Base-by-base conservation (phyloP, 1,284 basidiomycete species). In the Heterobasidion irregulare region DNA sequence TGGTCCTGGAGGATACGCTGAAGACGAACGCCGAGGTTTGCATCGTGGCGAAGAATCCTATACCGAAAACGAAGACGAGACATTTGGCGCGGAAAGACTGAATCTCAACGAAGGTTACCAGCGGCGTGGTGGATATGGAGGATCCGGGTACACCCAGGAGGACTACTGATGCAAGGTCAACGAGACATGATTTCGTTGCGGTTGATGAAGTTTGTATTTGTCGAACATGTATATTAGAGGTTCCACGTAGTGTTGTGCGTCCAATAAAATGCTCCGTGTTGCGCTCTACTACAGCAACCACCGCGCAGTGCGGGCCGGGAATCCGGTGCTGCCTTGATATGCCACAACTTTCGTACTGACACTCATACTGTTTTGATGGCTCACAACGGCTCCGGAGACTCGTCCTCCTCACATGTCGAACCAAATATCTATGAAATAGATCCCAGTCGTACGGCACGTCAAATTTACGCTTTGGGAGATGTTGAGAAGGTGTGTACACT, bases 391-490 rank as follows among this genome's bases (percentile, higher is more conserved):
- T 36, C 35, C 1, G 32, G 35, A 36, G 49, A n/a, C n/a, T n/a
- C 35, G 2, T 33, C 16, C 12, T 50, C 35, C 33, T 35, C 34
- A 36, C 16, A 52, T 32, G 33, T 18, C 9, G 41, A 19, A 9
- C 38, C 38, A 4, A 41, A 41, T 41, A n/a, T 41, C 38, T 41
- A 41, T 41, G 46, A 47, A 8, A 16, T 47, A 16, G 87, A 80
- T n/a, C 84, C 84, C 36, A 89, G 86, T 60, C 77, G 86, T 19
- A 89, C 89, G 35, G 86, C 89, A 12, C 75, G 86, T 55, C 89
- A 91, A 65, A 92, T 92, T 60, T 85, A 83, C 63, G 85, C 83
- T 1, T 77, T 92, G 8, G 82, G 84, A n/a, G 80, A 86, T 66
- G 89, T 92, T 41, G 89, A 92, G 67, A 88, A 89, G 76, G 89